Base-by-base conservation (phyloP, 345 rosid genomes). In the Clausena lansium region DNA sequence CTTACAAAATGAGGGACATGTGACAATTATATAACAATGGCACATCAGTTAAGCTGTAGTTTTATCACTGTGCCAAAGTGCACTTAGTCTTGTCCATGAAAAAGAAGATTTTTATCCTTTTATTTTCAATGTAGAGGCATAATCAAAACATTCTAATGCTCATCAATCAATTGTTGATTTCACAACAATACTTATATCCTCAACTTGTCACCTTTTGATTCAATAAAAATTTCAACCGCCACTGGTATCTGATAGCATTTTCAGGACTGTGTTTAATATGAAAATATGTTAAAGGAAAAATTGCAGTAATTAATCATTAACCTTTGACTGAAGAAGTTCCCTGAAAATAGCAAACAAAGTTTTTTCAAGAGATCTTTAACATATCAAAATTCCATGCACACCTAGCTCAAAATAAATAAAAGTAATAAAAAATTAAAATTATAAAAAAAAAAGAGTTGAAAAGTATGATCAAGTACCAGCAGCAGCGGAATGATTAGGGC, bases 401-500 rank as follows among this genome's bases (percentile, higher is more conserved):
- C 61, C 60, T 17, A 67, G 67, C 57, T 77, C 35, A 50, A 59
- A 45, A 45, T 45, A 45, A 45, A 45, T 45, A 9, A 45, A 45
- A 45, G 50, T 45, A 45, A 45, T 11, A 45, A 45, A 45, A 13
- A 45, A 0, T 10, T 45, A 11, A 11, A 45, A 45, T 11, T 11
- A 45, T 9, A 32, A 36, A 22, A 20, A 36, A 76, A 69, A 76
- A 76, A 14, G 57, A 27, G 61, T 25, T 57, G 33, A 59, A 58
- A n/a, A 76, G 36, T 33, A 76, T 70, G 73, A 84, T 67, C 52
- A 28, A 59, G 35, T 88, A 96, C 99, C 98, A 74, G 98, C 99
- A 76, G 89, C 87, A 84, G 98, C 91, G 85, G 97, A 90, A 88
- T 96, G 99, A 81, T 94, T 94, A 74, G 99, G 99, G 82, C 99